These are phyloP conservation scores for Trichophyton verrucosum DNA, from an alignment of 2,329 filamentous ascomycete species.

Conservation along the genomic window DNA sequence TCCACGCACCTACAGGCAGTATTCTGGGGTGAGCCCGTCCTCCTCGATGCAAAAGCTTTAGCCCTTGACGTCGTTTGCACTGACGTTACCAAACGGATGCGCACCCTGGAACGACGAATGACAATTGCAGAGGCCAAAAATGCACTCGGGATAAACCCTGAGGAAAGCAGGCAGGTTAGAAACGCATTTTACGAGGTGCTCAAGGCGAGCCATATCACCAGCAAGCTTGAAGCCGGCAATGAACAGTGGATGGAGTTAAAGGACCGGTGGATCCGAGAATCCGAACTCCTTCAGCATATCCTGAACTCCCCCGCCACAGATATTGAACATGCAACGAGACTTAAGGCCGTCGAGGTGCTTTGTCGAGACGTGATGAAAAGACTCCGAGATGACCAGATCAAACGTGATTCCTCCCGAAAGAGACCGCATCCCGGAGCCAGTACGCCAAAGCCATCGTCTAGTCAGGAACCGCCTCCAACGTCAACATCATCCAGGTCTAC, in stretches of 20 bases:
- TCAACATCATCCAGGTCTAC: not conserved
- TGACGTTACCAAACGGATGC: constrained; percentile 70
- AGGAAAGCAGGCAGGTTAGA: constrained; percentile 54
- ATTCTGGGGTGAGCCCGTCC: constrained; percentile 47
- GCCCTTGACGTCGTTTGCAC: constrained; percentile 69
- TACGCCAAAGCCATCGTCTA: not conserved
- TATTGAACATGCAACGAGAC: constrained; percentile 42
- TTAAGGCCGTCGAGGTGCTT: constrained; percentile 56
- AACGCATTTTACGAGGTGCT: constrained; percentile 55
- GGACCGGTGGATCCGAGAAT: constrained; percentile 51
- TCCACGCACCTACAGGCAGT: constrained; percentile 50
- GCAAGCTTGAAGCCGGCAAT: constrained; percentile 58
- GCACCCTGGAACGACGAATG: constrained; percentile 53
- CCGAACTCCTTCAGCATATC: constrained; percentile 43
- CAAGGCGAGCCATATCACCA: constrained; percentile 53
- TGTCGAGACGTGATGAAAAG: constrained; percentile 69
- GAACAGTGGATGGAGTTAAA: constrained; percentile 62
- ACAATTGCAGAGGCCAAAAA: constrained; percentile 65
- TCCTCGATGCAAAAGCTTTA: constrained; percentile 50
- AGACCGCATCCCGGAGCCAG: not conserved
- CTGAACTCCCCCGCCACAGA: constrained; percentile 42
- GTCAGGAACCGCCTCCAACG: constrained; percentile 24
- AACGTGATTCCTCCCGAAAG: constrained; percentile 36
- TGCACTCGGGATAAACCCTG: constrained; percentile 54
- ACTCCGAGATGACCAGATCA: constrained; percentile 53